Percentiles rank a stretch among this genome's conserved stretches.
These are phyloP conservation scores for Dothistroma pini DNA, from an alignment of 2,329 filamentous ascomycete species.

Conservation along the genomic window DNA sequence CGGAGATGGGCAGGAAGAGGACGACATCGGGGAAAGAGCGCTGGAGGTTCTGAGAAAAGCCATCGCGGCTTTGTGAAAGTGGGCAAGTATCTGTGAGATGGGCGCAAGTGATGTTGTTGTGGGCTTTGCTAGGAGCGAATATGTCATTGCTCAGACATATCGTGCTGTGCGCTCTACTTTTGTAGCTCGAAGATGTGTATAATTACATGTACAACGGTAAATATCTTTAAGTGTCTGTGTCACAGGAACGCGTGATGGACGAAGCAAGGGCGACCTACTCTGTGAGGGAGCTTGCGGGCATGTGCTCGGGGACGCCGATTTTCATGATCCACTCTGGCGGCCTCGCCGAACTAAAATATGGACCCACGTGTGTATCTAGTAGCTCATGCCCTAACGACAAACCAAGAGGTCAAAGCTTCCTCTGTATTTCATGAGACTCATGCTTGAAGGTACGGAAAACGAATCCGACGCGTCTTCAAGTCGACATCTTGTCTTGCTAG, in stretches of 20 bases:
- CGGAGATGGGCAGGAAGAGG: constrained; percentile 34
- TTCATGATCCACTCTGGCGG: not conserved
- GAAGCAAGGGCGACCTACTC: not conserved
- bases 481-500: not conserved
- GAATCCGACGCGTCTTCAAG: not conserved
- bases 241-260: not conserved
- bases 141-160: not conserved
- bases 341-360: not conserved
- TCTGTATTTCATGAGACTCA: not conserved
- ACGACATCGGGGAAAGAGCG: constrained; percentile 46
- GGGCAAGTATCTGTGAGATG: not conserved
- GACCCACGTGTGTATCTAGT: not conserved
- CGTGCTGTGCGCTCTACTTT: not conserved
- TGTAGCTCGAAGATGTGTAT: not conserved
- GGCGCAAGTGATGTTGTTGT: not conserved
- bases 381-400: not conserved
- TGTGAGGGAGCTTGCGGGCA: not conserved
- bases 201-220: not conserved
- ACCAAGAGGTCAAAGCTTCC: not conserved
- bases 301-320: not conserved
- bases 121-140: not conserved
- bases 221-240: not conserved
- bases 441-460: not conserved
- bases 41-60: constrained; percentile 56
- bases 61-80: constrained; percentile 50